A percentile compares a stretch with the other conserved stretches of the same genome.
Conservation (phyloP, 2,329 filamentous ascomycete species). For the Paradendryphiella salina region DNA sequence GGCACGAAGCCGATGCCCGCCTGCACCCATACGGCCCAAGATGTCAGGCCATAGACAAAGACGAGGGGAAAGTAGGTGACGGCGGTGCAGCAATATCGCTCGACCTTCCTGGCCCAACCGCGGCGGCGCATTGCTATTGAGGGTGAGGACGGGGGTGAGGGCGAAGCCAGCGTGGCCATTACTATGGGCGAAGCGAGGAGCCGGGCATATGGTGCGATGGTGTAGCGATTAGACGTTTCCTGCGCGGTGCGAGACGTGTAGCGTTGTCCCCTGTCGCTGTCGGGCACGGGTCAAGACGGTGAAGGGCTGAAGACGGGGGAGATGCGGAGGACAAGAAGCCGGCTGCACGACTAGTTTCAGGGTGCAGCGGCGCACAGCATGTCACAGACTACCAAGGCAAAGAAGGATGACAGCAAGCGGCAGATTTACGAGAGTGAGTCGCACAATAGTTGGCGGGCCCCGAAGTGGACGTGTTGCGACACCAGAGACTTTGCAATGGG, state of each 20-base stretch:
- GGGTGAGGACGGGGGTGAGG: conserved; percentile 46
- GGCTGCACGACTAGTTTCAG: conserved; percentile 34
- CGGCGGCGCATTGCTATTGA: conserved; percentile 45
- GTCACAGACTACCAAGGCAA: conserved; percentile 14
- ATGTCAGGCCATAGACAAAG: conserved; percentile 88
- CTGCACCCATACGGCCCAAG: conserved; percentile 91
- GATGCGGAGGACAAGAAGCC: conserved; percentile 12
- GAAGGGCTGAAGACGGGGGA: conserved; percentile 12
- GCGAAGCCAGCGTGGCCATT: conserved; percentile 48
- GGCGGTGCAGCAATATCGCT: conserved; percentile 80
- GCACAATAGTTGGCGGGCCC: not conserved
- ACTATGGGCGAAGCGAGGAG: conserved; percentile 22
- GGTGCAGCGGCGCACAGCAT: conserved; percentile 22
- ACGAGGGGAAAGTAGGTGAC: conserved; percentile 82
- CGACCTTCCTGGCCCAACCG: conserved; percentile 68
- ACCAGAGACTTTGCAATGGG: not conserved
- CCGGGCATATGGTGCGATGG: conserved; percentile 32
- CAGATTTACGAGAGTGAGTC: not conserved
- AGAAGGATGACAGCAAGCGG: not conserved
- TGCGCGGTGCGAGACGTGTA: conserved; percentile 13
- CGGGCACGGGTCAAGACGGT: conserved; percentile 6
- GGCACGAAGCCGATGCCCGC: conserved; percentile 65
- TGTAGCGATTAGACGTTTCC: conserved; percentile 9
- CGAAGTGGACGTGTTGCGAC: no score
- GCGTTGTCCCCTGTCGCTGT: conserved; percentile 10